Base-by-base conservation (phyloP, 768 basidiomycete genomes). In the Boletus subparvulus region DNA sequence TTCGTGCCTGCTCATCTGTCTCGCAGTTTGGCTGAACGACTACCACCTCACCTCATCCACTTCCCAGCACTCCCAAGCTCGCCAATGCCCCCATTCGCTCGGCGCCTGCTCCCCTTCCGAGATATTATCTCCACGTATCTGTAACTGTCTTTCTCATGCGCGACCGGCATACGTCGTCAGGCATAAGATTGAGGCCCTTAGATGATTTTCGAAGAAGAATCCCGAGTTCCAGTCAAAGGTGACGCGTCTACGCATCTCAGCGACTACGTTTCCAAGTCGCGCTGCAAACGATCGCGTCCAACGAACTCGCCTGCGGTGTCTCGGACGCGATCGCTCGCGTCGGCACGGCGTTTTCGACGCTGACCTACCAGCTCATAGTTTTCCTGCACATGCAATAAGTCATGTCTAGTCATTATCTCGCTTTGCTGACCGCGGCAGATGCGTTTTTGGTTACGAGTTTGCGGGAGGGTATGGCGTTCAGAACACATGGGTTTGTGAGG, bases 71-170 rank as follows among this genome's bases (percentile, higher is more conserved):
- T 21, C 21, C 21, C 21, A 52, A 80, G 66, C 69, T 92, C 8
- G 50, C 65, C 13, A 54, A 72, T 14, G 76, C 75, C 3, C 74
- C 77, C 43, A 80, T 82, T 56, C 83, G 90, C 3, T 97, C 98
- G 94, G 95, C 54, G 92, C 96, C 3, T 98, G 97, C 76, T 96
- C 96, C 4, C 88, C 86, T 41, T 93, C 91, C 28, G 96, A 98
- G 73, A 95, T 97, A 63, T 97, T 97, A 21, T 21, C 21, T 21
- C 81, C 81, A 95, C 21, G 70, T 56, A 2, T 32, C 30, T 10
- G 30, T 32, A 9, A 9, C 30, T 32, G 30, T 9, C 6, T 6
- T 39, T 11, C 41, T 62, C 26, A 54, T 16, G 17, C 0, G 1
- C 30, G 30, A 2, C 46, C 14, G 6, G 19, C 44, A 83, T 32